Conservation (phyloP, 2,329 filamentous ascomycete species). For the Fusarium sp. region DNA sequence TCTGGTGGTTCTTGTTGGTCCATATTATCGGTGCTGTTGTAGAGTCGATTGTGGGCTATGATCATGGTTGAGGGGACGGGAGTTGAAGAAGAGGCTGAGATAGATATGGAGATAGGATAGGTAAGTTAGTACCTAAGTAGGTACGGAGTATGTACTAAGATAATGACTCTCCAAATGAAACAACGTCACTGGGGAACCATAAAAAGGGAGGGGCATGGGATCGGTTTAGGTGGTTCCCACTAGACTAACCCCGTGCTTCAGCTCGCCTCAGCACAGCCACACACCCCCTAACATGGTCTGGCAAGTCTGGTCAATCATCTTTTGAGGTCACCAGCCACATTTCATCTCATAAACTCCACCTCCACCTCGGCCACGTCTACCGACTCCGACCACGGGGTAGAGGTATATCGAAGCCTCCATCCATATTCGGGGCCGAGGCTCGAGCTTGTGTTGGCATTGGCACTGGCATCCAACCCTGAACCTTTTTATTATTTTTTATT, state of each 20-base stretch:
- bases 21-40: slow-evolving; percentile 49
- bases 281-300: background rate
- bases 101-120: background rate
- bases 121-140: background rate
- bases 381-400: slow-evolving; percentile 21
- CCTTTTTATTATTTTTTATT: background rate
- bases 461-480: slow-evolving; percentile 17
- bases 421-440: slow-evolving; percentile 31
- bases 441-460: slow-evolving; percentile 8
- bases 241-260: slow-evolving; percentile 27
- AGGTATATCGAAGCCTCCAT: slow-evolving; percentile 16
- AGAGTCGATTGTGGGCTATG: slow-evolving; percentile 36
- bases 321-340: background rate
- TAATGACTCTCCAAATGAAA: slow-evolving; percentile 2
- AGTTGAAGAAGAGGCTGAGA: slow-evolving; percentile 8
- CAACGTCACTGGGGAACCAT: slow-evolving; percentile 20
- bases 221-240: slow-evolving; percentile 3
- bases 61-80: slow-evolving; percentile 31
- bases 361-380: slow-evolving; percentile 11
- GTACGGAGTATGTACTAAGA: background rate
- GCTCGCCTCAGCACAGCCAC: slow-evolving; percentile 2
- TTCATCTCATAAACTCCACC: background rate
- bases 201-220: slow-evolving; percentile 25
- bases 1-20: slow-evolving; percentile 74
- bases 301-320: background rate